Evolutionary conservation across 1,284 basidiomycete species (phyloP), one percentile per base, ranked within the genome.

Genomic region (Heliocybe sulcata): DNA sequence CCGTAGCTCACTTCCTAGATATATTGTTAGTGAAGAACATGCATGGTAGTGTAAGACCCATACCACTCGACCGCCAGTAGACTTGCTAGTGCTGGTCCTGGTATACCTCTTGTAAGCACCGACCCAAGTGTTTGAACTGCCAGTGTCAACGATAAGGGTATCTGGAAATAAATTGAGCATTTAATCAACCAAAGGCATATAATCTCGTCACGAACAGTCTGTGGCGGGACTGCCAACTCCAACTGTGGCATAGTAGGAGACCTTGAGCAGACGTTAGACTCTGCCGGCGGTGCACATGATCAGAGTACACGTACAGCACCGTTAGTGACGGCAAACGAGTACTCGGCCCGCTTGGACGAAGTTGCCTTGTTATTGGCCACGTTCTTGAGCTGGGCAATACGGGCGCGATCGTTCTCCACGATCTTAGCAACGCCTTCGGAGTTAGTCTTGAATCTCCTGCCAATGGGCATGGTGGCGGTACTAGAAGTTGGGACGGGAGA

Each of bases 91-190:
- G 55, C 70, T 73, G 0, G 83, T 84, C 58, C 57, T 57, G n/a
- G 65, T 65, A 60, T 80, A 87, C 1, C 67, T 9, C 26, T 59
- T 69, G n/a, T 49, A 61, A 26, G 83, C 80, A 26, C 83, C 83
- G 45, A 86, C 69, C 85, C 85, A 87, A 12, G 82, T 86, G 71
- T 84, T 85, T 29, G 83, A 83, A 23, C 51, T 52, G 27, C 51
- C 51, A 8, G 51, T 52, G 27, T 52, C 51, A 9, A 52, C 33
- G 22, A 52, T 20, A 23, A 52, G 51, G 22, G 26, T 52, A 26
- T 52, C 51, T 52, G 33, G 9, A 29, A 19, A 33, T 19, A 16
- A 22, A 52, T 12, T 9, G 12, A 35, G 16, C 3, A 23, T 52
- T 11, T 51, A n/a, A 16, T 9, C 6, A 22, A 20, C 26, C 29